Conservation (phyloP, 2,329 filamentous ascomycete genomes). For the Fusarium virguliforme region DNA sequence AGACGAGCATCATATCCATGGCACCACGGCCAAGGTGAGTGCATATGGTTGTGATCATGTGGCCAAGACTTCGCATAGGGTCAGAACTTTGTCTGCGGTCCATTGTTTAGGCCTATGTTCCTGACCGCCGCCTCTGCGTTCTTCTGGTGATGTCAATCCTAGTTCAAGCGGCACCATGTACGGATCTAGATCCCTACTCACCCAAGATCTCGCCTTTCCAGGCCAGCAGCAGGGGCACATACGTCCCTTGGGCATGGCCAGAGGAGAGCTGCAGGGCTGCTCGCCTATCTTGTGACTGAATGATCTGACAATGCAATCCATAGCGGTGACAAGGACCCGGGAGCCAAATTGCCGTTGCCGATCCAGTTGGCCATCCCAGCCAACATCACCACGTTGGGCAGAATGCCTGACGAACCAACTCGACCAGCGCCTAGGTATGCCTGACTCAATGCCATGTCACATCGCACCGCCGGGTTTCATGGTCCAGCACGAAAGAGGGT, state of each 20-base stretch:
- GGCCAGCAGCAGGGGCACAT: too few relatives aligned
- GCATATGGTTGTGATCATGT: not conserved
- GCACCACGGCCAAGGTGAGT: not conserved
- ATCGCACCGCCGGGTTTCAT: slow-evolving; percentile 23
- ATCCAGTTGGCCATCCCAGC: not conserved
- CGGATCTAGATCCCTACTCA: too few relatives aligned
- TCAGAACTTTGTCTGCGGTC: not conserved
- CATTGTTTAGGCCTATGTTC: not conserved
- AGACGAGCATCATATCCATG: not conserved
- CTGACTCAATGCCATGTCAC: slow-evolving; percentile 4
- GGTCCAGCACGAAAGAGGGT: not conserved
- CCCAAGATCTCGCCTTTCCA: too few relatives aligned
- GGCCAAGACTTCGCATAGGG: not conserved
- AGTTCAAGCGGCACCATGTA: too few relatives aligned
- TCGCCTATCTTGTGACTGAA: not conserved
- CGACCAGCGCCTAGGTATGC: not conserved
- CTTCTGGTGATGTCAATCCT: too few relatives aligned
- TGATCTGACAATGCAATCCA: not conserved
- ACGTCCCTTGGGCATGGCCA: not conserved
- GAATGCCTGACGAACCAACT: slow-evolving; percentile 3
- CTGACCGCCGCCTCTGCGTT: too few relatives aligned
- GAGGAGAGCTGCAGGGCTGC: not conserved
- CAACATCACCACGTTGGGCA: not conserved
- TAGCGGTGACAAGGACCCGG: not conserved
- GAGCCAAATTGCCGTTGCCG: not conserved